phyloP scores from a whole-genome alignment of 331 rosid genomes.

The Malus hybrid region DNA sequence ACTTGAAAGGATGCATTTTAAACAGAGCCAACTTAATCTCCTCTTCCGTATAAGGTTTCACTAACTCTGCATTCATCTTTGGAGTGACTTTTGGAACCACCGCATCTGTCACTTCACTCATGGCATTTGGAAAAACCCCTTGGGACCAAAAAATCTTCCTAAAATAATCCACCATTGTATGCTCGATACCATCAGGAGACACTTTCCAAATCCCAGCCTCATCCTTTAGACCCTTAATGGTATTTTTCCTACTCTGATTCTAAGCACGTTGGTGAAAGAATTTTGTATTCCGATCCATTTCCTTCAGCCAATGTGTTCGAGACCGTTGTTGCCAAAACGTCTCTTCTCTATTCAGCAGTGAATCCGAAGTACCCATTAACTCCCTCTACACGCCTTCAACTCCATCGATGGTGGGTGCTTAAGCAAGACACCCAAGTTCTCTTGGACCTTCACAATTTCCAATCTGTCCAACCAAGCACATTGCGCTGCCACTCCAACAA shows the following conservation, averaged over 20 bases:
- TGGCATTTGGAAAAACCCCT: not conserved
- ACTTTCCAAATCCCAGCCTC: not conserved
- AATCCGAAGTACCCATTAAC: not conserved
- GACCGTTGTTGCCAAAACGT: not conserved
- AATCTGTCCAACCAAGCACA: not conserved
- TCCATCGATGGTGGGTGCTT: no score
- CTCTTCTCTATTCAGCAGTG: not conserved
- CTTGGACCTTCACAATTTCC: not conserved
- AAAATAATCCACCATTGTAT: no score
- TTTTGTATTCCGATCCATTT: not conserved
- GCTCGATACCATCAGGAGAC: not conserved
- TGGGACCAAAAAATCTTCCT: no score
- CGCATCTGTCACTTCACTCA: not conserved
- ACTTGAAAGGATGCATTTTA: not conserved
- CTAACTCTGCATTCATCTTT: no score
- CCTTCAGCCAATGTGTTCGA: not conserved
- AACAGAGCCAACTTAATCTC: not conserved
- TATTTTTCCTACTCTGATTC: not conserved
- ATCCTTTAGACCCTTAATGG: not conserved
- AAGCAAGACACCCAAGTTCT: not conserved
- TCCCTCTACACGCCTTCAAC: no score
- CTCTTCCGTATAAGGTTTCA: no score
- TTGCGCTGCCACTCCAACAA: not conserved
- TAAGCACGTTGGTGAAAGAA: not conserved
- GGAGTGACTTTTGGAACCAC: not conserved